Percentiles rank a stretch among this genome's conserved stretches.
Conservation (phyloP, 805 yeast genomes). For the Tetrapisispora iriomotensis region DNA sequence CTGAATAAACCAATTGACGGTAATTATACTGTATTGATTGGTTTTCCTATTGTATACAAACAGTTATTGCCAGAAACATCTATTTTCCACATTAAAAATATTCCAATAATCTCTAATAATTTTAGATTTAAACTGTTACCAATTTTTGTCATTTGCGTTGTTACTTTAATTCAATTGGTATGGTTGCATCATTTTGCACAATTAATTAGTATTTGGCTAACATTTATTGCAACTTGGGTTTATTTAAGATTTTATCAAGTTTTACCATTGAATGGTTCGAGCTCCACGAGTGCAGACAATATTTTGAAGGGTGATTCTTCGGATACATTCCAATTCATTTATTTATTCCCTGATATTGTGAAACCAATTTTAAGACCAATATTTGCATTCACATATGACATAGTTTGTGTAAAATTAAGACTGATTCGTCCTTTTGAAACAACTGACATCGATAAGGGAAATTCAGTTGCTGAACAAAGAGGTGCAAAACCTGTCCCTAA, state of each 20-base stretch:
- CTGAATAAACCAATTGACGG: conserved; percentile 43
- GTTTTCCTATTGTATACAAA: conserved; percentile 53
- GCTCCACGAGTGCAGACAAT: conserved; percentile 24
- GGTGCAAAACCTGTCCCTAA: conserved; percentile 29
- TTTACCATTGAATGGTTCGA: conserved; percentile 22
- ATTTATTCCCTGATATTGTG: conserved; percentile 66
- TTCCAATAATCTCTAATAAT: conserved; percentile 29
- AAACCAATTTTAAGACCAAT: conserved; percentile 44
- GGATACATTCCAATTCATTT: conserved; percentile 73
- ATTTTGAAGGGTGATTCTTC: conserved; percentile 72
- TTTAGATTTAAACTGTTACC: conserved; percentile 58
- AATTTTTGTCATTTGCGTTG: conserved; percentile 30
- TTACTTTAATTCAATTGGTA: conserved; percentile 25
- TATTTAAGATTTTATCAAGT: conserved; percentile 72
- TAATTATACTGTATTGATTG: conserved; percentile 45
- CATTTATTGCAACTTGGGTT: conserved; percentile 61
- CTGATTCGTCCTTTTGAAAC: conserved; percentile 55
- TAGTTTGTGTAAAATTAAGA: conserved; percentile 33
- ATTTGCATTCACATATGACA: conserved; percentile 35
- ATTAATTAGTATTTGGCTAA: conserved; percentile 41
- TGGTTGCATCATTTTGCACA: conserved; percentile 37
- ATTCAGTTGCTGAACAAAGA: conserved; percentile 53
- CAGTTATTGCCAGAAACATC: conserved; percentile 55
- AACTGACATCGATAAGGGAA: conserved; percentile 63
- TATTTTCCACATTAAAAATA: conserved; percentile 41